Evolutionary conservation across 805 yeast species (phyloP).

Genomic region (Wickerhamiella lipophila): DNA sequence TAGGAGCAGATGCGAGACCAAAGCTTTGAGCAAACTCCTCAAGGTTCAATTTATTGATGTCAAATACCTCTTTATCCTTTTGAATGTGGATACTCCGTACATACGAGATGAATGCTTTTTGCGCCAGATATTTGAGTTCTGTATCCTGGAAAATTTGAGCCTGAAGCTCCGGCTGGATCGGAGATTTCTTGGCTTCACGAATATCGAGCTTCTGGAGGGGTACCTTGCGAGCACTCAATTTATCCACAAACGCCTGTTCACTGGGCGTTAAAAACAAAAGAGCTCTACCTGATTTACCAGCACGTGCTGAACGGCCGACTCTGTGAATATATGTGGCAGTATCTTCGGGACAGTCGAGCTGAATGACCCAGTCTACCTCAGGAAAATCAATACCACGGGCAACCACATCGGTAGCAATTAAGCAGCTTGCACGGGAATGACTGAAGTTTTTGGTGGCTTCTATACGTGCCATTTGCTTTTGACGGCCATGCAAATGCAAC

Average conservation of each 20-base stretch:
- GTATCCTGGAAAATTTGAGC: conserved; percentile 86
- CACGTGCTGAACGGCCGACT: conserved; percentile 82
- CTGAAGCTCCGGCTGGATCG: conserved; percentile 74
- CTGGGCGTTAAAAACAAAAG: conserved; percentile 69
- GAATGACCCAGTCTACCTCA: conserved; percentile 89
- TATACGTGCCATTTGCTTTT: conserved; percentile 76
- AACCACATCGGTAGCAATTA: conserved; percentile 82
- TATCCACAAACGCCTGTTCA: conserved; percentile 65
- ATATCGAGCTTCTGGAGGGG: conserved; percentile 62
- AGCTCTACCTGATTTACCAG: conserved; percentile 73
- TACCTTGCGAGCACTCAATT: conserved; percentile 50
- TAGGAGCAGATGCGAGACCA: conserved; percentile 95
- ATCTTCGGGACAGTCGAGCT: conserved; percentile 85
- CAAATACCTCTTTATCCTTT: conserved; percentile 75
- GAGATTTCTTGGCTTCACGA: conserved; percentile 56
- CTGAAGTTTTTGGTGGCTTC: conserved; percentile 72
- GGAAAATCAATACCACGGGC: conserved; percentile 91
- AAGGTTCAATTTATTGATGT: conserved; percentile 59
- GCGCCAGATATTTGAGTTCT: conserved; percentile 82
- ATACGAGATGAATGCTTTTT: conserved; percentile 89
- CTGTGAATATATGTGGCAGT: conserved; percentile 80
- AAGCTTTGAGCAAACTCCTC: conserved; percentile 77
- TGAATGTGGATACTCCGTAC: conserved; percentile 74
- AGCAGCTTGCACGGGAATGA: conserved; percentile 64
- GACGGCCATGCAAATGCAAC: conserved; percentile 76